Percentiles rank a stretch among this genome's conserved stretches.
Conservation (phyloP, 2,329 filamentous ascomycete species). For the Monosporascus sp. region DNA sequence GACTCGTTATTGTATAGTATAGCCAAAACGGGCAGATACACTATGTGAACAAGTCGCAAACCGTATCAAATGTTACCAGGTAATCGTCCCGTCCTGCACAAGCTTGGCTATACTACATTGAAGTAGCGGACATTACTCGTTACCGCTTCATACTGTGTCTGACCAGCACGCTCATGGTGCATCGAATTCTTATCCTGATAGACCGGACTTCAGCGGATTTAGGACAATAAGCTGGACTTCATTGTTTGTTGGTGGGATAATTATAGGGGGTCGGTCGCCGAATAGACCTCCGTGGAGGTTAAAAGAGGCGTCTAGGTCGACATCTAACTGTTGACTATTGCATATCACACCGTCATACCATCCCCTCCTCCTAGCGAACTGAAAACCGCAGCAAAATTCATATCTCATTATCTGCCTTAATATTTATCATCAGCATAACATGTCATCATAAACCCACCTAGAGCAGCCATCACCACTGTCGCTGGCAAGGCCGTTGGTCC, state of each 20-base stretch:
- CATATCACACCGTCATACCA: not conserved
- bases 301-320: not conserved
- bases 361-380: not conserved
- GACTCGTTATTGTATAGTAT: too few species aligned
- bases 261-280: not conserved
- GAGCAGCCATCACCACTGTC: not conserved
- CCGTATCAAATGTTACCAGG: too few species aligned
- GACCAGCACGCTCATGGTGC: too few species aligned
- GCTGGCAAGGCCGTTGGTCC: constrained; percentile 6
- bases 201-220: not conserved
- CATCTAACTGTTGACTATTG: not conserved
- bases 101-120: too few species aligned
- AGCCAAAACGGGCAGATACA: too few species aligned
- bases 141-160: too few species aligned
- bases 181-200: too few species aligned
- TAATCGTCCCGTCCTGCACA: too few species aligned
- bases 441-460: constrained; percentile 1
- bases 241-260: not conserved
- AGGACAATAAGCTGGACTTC: not conserved
- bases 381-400: not conserved
- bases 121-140: too few species aligned
- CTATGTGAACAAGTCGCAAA: too few species aligned
- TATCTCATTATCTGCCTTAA: not conserved
- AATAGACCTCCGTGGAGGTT: too few species aligned
- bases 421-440: not conserved